Conservation (phyloP, 148 eudicot species). For the Polygonum maritimum region DNA sequence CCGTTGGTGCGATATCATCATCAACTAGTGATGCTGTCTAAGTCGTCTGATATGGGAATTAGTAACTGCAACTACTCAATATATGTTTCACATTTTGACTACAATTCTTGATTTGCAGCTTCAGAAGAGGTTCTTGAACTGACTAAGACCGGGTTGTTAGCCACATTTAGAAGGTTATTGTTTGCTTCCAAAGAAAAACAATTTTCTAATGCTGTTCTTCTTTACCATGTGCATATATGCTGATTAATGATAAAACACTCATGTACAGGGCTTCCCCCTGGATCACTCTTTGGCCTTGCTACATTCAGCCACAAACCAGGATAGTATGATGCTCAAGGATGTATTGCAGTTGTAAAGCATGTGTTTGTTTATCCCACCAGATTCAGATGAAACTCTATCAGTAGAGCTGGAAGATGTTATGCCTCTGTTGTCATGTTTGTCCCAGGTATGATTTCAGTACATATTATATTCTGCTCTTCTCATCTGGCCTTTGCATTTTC, state of each 20-base stretch:
- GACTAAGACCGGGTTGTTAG: slow-evolving; percentile 82
- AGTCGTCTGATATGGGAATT: not conserved
- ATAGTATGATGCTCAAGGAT: slow-evolving; percentile 94
- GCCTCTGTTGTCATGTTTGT: slow-evolving; percentile 84
- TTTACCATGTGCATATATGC: not conserved
- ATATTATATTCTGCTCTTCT: not conserved
- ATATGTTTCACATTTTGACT: slow-evolving; percentile 10
- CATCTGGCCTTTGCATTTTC: not conserved
- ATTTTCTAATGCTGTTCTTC: not conserved
- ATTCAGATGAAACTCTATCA: slow-evolving; percentile 49
- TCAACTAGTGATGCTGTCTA: not conserved
- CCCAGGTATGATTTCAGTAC: slow-evolving; percentile 57
- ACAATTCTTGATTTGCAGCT: slow-evolving; percentile 37
- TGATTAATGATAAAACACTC: not conserved
- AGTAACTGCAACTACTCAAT: not conserved
- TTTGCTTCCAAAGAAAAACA: not conserved
- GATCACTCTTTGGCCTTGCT: slow-evolving; percentile 93
- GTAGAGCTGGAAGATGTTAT: slow-evolving; percentile 89
- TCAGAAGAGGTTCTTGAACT: slow-evolving; percentile 96
- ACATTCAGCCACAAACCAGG: slow-evolving; percentile 90
- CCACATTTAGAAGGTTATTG: slow-evolving; percentile 77
- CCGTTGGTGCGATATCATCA: not conserved
- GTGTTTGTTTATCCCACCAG: slow-evolving; percentile 52
- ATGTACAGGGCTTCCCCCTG: slow-evolving; percentile 66
- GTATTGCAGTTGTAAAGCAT: slow-evolving; percentile 86